Evolutionary conservation across 306 rosid species (phyloP).

Genomic region (Cucurbita pepo): DNA sequence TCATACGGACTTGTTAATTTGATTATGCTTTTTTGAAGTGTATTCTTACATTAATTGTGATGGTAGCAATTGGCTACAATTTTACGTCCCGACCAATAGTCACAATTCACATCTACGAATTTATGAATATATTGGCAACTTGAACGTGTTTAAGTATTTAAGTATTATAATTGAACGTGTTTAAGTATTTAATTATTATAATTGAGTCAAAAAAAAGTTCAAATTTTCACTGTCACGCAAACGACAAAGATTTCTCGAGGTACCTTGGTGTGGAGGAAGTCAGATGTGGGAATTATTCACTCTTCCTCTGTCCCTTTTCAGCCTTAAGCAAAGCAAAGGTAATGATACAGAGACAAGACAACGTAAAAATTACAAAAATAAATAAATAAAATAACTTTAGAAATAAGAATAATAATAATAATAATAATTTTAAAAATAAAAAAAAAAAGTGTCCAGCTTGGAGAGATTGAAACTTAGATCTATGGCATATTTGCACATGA

Average conservation of each 20-base stretch:
- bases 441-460: neutral
- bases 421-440: neutral
- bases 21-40: too few relatives aligned
- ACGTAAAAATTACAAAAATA: neutral
- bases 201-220: neutral
- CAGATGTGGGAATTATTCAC: constrained; percentile 22
- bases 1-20: too few relatives aligned
- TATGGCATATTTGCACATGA: constrained; percentile 5
- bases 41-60: too few relatives aligned
- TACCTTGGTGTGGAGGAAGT: constrained; percentile 17
- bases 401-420: too few relatives aligned
- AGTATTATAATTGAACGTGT: neutral
- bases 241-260: neutral
- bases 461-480: neutral
- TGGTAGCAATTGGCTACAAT: too few relatives aligned
- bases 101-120: neutral
- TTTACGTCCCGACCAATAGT: neutral
- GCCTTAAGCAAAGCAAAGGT: constrained; percentile 34
- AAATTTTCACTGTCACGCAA: neutral
- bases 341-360: neutral
- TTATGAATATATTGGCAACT: neutral
- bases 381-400: neutral
- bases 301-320: constrained; percentile 14
- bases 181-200: neutral
- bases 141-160: neutral